Evolutionary conservation across 768 basidiomycete species (phyloP).

Genomic region (Boletus tomentosulus): DNA sequence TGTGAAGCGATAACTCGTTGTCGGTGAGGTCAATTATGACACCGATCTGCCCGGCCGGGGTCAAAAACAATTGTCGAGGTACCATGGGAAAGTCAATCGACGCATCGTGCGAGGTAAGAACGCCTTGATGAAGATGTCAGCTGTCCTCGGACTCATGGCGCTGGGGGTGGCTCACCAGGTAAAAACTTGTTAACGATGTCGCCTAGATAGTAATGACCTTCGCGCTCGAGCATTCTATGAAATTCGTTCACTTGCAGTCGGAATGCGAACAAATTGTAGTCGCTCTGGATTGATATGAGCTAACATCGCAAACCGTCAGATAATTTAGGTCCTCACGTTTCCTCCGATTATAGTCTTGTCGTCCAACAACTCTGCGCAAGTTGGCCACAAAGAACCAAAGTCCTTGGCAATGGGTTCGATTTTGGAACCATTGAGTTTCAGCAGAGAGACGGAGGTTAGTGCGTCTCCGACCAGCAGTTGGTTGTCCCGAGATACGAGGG

Average conservation of each 20-base stretch:
- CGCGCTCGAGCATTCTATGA: constrained; percentile 49
- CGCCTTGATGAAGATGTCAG: constrained; percentile 40
- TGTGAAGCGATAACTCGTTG: constrained; percentile 44
- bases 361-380: constrained; percentile 56
- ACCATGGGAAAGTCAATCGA: constrained; percentile 40
- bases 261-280: constrained; percentile 66
- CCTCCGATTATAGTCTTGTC: constrained; percentile 61
- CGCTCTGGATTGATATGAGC: constrained; percentile 42
- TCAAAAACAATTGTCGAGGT: constrained; percentile 69
- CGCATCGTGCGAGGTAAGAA: constrained; percentile 44
- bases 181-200: constrained; percentile 78
- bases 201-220: constrained; percentile 69
- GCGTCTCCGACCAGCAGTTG: constrained; percentile 73
- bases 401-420: constrained; percentile 63
- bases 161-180: constrained; percentile 41
- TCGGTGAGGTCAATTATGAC: constrained; percentile 59
- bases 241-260: constrained; percentile 41
- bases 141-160: not conserved
- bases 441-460: constrained; percentile 70
- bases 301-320: not conserved
- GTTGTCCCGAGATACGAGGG: constrained; percentile 52
- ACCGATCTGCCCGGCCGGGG: constrained; percentile 76
- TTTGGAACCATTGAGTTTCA: constrained; percentile 45
- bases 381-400: constrained; percentile 72
- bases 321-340: constrained; percentile 50